phyloP scores from a whole-genome alignment of 225 moss, liverwort and hornwort genomes.

The Marchantia paleacea region DNA sequence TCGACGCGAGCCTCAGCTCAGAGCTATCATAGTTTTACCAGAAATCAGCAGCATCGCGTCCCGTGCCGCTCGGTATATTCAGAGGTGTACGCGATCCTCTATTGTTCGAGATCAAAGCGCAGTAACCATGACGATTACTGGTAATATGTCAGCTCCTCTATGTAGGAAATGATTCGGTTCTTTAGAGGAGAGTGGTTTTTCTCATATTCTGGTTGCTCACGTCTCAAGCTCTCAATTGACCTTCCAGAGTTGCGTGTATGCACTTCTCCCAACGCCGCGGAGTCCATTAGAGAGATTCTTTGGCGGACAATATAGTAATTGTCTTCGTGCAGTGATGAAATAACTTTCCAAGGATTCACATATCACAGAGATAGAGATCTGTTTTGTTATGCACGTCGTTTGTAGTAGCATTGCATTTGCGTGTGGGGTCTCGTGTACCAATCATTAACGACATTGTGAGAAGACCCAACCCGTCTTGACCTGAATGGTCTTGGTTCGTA shows the following conservation, averaged over 20 bases:
- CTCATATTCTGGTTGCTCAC: background rate
- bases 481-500: too few relatives aligned
- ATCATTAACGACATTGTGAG: too few relatives aligned
- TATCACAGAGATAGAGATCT: too few relatives aligned
- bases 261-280: background rate
- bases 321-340: too few relatives aligned
- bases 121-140: conserved; percentile 13
- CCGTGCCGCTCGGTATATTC: background rate
- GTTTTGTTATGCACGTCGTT: too few relatives aligned
- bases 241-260: background rate
- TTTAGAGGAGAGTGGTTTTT: background rate
- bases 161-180: background rate
- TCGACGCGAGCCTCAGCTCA: background rate
- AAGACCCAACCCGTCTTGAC: too few relatives aligned
- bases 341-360: too few relatives aligned
- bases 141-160: conserved; percentile 11
- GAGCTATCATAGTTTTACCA: background rate
- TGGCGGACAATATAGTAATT: background rate
- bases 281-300: background rate
- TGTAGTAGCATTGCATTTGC: too few relatives aligned
- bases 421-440: too few relatives aligned
- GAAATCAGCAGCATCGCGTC: background rate
- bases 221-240: too few relatives aligned
- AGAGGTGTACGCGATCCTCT: background rate
- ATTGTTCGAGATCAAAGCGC: background rate